These are phyloP conservation scores for Alternaria hordeiaustralica DNA, from an alignment of 2,329 filamentous ascomycete species.

Conservation along the genomic window DNA sequence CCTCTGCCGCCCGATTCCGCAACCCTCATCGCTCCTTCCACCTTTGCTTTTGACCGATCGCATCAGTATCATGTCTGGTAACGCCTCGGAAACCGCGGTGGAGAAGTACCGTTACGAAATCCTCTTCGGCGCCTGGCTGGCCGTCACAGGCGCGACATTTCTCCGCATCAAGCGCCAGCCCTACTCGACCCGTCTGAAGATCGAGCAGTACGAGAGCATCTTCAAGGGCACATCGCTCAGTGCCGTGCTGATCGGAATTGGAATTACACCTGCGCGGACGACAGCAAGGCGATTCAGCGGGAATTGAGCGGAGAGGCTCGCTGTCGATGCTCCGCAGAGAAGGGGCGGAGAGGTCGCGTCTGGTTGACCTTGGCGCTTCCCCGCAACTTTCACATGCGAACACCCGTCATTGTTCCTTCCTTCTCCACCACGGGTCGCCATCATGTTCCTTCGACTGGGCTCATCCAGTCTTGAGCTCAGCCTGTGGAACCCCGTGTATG, in stretches of 20 bases:
- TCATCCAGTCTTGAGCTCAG: constrained; percentile 23
- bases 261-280: constrained; percentile 28
- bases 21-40: neutral
- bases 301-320: constrained; percentile 2
- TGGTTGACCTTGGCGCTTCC: constrained; percentile 15
- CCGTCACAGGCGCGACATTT: constrained; percentile 43
- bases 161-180: constrained; percentile 44
- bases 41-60: neutral
- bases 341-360: neutral
- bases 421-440: neutral
- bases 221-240: constrained; percentile 46
- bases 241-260: constrained; percentile 33
- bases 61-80: constrained; percentile 20
- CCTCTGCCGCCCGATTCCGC: neutral
- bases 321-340: neutral
- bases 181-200: constrained; percentile 41
- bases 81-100: constrained; percentile 19
- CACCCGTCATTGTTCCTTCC: neutral
- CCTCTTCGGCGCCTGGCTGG: constrained; percentile 35
- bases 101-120: constrained; percentile 41
- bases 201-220: constrained; percentile 48
- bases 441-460: constrained; percentile 22
- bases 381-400: constrained; percentile 29
- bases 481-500: constrained; percentile 40
- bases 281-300: constrained; percentile 24